Base-by-base conservation (phyloP, 352 stramenopile genomes). In the Phytophthora quininea region DNA sequence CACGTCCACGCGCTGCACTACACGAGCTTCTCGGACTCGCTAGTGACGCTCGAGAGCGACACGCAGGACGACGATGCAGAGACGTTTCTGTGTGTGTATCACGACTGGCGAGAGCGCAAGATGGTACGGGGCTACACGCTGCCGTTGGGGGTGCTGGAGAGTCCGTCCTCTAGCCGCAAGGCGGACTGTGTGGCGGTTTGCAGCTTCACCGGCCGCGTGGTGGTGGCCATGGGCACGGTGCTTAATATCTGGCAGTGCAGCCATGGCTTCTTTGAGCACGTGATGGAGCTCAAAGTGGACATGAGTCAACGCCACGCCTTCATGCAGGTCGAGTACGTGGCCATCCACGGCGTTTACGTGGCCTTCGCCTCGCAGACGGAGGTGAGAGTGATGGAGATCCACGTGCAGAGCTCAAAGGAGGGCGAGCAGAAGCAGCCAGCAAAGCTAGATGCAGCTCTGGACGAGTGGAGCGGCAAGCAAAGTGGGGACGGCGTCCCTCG, bases 171-270 rank as follows among this genome's bases (percentile, higher is more conserved):
- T 33, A 77, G 72, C 47, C 72, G 79, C 31, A 84, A 88, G 31
- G 82, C 82, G 7, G 75, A 93, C 58, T 89, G 82, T 29, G 73
- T 96, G 11, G 84, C 84, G 11, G 88, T 96, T 1, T 96, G 88
- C 68, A 92, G 83, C 77, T 93, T 92, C 67, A 92, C 88, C 7
- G 88, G 88, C 0, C 81, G 88, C 37, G 86, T 96, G 1, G 81
- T 85, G 8, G 80, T 96, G 5, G 86, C 83, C 4, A 93, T 90
- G 80, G 83, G 86, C 15, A 76, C 79, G 8, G 76, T 90, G 31
- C 58, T 96, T 45, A 96, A 96, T 59, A 85, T 96, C 15, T 96
- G 88, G 88, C 88, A 96, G 61, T 94, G 86, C 62, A 93, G 86
- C 52, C 80, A 74, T 43, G 86, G 86, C 50, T 93, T 96, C 67